These are phyloP conservation scores for Candida morakotiae DNA, from an alignment of 805 yeast genomes.

Conservation along the genomic window DNA sequence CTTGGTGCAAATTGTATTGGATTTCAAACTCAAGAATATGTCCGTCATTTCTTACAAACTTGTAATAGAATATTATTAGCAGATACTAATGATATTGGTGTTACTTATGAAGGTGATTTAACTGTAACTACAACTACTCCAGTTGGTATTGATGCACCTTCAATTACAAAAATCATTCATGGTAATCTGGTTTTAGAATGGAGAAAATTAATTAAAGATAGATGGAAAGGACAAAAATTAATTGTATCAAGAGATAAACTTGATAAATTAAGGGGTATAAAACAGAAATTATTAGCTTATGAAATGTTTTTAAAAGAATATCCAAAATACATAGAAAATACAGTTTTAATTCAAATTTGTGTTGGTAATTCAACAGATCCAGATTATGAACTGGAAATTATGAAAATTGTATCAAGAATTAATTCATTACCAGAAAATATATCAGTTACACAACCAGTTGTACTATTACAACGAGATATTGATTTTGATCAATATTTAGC, in stretches of 20 bases:
- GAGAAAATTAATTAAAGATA: slow-evolving; percentile 65
- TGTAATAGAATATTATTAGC: slow-evolving; percentile 79
- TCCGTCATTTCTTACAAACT: slow-evolving; percentile 89
- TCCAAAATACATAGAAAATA: slow-evolving; percentile 64
- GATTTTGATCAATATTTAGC: slow-evolving; percentile 89
- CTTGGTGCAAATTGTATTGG: slow-evolving; percentile 85
- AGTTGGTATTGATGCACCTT: slow-evolving; percentile 73
- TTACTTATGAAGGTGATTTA: slow-evolving; percentile 57
- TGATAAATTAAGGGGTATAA: slow-evolving; percentile 83
- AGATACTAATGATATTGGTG: slow-evolving; percentile 63
- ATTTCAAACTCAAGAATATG: slow-evolving; percentile 91
- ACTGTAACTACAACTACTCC: slow-evolving; percentile 58
- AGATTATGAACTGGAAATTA: slow-evolving; percentile 68
- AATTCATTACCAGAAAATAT: slow-evolving; percentile 73
- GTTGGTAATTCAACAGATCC: slow-evolving; percentile 46
- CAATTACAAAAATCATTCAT: slow-evolving; percentile 45
- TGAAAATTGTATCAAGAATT: slow-evolving; percentile 78
- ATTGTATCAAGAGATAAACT: slow-evolving; percentile 87
- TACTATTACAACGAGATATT: slow-evolving; percentile 81
- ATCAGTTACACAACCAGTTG: slow-evolving; percentile 76
- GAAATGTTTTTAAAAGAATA: slow-evolving; percentile 69
- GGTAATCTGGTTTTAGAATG: slow-evolving; percentile 55
- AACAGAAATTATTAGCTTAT: slow-evolving; percentile 82
- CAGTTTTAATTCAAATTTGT: slow-evolving; percentile 82
- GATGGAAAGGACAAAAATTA: slow-evolving; percentile 70